Percentiles rank a stretch among this genome's conserved stretches.
These are phyloP conservation scores for Camelina neglecta DNA, from an alignment of 345 rosid species.

Conservation along the genomic window DNA sequence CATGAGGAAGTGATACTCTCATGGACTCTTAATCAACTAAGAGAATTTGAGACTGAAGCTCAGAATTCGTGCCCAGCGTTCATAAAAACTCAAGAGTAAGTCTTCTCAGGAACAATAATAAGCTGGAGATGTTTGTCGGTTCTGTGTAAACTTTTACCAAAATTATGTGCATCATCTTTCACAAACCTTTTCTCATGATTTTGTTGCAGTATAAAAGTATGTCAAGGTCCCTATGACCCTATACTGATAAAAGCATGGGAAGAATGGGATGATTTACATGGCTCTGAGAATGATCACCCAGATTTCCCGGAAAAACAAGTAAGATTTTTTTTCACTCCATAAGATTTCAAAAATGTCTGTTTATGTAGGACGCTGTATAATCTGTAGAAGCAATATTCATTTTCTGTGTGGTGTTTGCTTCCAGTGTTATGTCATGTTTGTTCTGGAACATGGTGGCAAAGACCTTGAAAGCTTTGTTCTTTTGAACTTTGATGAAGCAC, in stretches of 20 bases:
- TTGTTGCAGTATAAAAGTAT: constrained; percentile 64
- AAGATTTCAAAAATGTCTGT: constrained; percentile 10
- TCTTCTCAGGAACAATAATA: constrained; percentile 24
- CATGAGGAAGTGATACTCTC: constrained; percentile 92
- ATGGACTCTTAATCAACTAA: constrained; percentile 70
- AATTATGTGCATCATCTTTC: constrained; percentile 23
- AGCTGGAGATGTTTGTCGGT: constrained; percentile 27
- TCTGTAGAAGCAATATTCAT: constrained; percentile 24
- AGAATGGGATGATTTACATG: constrained; percentile 82
- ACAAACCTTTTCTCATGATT: constrained; percentile 16
- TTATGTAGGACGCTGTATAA: constrained; percentile 10
- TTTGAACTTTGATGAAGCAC: constrained; percentile 76
- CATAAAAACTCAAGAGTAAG: constrained; percentile 87
- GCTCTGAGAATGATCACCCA: constrained; percentile 94
- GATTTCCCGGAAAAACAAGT: constrained; percentile 85
- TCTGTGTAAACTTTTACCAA: constrained; percentile 18
- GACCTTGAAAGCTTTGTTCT: constrained; percentile 96
- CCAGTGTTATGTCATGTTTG: constrained; percentile 87
- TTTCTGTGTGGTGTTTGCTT: constrained; percentile 33
- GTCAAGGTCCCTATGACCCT: constrained; percentile 82
- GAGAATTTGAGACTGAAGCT: constrained; percentile 46
- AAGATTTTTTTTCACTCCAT: constrained; percentile 23
- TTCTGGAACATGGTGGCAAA: constrained; percentile 92
- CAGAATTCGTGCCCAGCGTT: constrained; percentile 64
- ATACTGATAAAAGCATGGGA: constrained; percentile 87